Percentiles rank a stretch among this genome's conserved stretches.
These are phyloP conservation scores for Neofusicoccum laricinum DNA, from an alignment of 2,329 filamentous ascomycete genomes.

Conservation along the genomic window DNA sequence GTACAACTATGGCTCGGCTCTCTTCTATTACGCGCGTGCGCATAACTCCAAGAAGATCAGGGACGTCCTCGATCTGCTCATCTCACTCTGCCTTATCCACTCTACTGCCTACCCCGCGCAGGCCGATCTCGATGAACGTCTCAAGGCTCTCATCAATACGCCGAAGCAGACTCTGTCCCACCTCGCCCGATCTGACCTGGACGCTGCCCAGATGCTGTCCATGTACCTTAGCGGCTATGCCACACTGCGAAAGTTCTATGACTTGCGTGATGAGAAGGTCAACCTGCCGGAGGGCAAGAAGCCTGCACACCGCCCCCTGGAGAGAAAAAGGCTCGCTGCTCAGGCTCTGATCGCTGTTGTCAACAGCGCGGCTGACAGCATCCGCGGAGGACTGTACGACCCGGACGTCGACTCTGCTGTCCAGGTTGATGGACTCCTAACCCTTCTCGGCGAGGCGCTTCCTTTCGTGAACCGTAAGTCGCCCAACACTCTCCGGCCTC, in stretches of 20 bases:
- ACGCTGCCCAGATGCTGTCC: conserved; percentile 79
- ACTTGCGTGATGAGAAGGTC: conserved; percentile 71
- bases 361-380: conserved; percentile 81
- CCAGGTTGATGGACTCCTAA: conserved; percentile 80
- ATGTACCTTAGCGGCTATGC: conserved; percentile 89
- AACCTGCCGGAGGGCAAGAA: conserved; percentile 38
- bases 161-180: conserved; percentile 69
- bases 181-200: conserved; percentile 71
- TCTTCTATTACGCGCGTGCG: conserved; percentile 88
- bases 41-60: conserved; percentile 76
- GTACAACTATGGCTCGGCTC: conserved; percentile 76
- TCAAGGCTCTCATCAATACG: conserved; percentile 67
- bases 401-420: conserved; percentile 76
- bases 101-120: conserved; percentile 75
- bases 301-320: conserved; percentile 49
- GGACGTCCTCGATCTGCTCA: conserved; percentile 80
- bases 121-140: conserved; percentile 68
- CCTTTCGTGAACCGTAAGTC: conserved; percentile 61
- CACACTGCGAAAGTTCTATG: conserved; percentile 84
- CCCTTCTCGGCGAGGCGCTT: conserved; percentile 78
- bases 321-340: conserved; percentile 67
- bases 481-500: conserved; percentile 21
- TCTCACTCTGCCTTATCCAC: conserved; percentile 81
- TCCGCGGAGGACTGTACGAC: conserved; percentile 87
- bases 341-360: conserved; percentile 78